Conservation (phyloP, 208 protist genomes). For the Trypanosoma grayi region DNA sequence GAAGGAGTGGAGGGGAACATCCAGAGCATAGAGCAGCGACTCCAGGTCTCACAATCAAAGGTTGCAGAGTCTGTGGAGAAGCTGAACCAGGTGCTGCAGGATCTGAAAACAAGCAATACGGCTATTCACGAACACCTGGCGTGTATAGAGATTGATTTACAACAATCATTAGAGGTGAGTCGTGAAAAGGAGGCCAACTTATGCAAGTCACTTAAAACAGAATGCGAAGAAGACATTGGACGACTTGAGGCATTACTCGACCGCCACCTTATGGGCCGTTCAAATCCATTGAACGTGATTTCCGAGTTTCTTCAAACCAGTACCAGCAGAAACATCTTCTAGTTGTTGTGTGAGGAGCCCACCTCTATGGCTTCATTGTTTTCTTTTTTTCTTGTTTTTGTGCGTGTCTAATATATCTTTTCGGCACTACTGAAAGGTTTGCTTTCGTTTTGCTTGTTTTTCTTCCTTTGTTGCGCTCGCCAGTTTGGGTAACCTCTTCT, state of each 20-base stretch:
- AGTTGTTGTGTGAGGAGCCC: not conserved
- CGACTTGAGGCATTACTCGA: slow-evolving; percentile 21
- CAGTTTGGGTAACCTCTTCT: not conserved
- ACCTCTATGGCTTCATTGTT: slow-evolving; percentile 13
- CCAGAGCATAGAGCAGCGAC: slow-evolving; percentile 41
- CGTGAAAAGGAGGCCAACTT: slow-evolving; percentile 42
- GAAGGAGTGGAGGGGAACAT: slow-evolving; percentile 38
- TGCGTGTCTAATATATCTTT: not conserved
- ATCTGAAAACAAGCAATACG: slow-evolving; percentile 61
- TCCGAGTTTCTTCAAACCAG: slow-evolving; percentile 16
- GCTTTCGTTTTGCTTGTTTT: not conserved
- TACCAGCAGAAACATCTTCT: slow-evolving; percentile 7
- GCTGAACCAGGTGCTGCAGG: slow-evolving; percentile 70
- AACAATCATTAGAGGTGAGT: slow-evolving; percentile 69
- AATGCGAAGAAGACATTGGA: slow-evolving; percentile 18
- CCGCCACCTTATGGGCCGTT: slow-evolving; percentile 16
- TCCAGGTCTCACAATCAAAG: slow-evolving; percentile 48
- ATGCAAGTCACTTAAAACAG: slow-evolving; percentile 20
- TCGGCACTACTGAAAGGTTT: too few relatives aligned
- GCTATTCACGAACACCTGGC: slow-evolving; percentile 79
- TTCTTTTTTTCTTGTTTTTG: slow-evolving; percentile 15
- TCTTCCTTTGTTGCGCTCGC: not conserved
- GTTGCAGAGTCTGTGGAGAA: slow-evolving; percentile 58
- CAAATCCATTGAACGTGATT: slow-evolving; percentile 17
- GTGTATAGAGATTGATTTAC: slow-evolving; percentile 69